Percentiles rank a stretch among this genome's conserved stretches.
phyloP scores from a whole-genome alignment of 1,284 basidiomycete genomes.

The Apiotrichum montevideense region DNA sequence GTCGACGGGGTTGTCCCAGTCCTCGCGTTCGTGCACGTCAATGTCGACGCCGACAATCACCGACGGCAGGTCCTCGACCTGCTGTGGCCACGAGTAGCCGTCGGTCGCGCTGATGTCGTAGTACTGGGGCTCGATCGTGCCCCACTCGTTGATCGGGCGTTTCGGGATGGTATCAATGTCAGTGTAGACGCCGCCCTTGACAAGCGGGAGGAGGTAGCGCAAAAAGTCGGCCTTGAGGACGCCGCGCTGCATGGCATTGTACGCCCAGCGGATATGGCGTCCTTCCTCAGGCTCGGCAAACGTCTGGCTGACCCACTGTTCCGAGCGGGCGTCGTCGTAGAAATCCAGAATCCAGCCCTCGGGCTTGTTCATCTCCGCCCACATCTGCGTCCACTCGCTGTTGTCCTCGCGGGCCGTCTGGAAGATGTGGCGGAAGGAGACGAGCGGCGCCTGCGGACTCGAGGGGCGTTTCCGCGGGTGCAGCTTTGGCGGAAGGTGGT shows the following conservation, averaged over 20 bases:
- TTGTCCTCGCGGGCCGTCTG: slow-evolving; percentile 34
- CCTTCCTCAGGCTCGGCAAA: slow-evolving; percentile 26
- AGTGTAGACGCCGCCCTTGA: slow-evolving; percentile 47
- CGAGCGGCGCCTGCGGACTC: slow-evolving; percentile 14
- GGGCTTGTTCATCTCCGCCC: slow-evolving; percentile 24
- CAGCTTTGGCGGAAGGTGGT: not conserved
- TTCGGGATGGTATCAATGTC: slow-evolving; percentile 41
- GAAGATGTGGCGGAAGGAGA: slow-evolving; percentile 32
- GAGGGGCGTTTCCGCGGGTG: not conserved
- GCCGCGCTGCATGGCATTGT: slow-evolving; percentile 38
- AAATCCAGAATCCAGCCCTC: slow-evolving; percentile 41
- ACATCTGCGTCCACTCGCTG: slow-evolving; percentile 1
- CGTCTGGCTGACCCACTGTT: slow-evolving; percentile 31
- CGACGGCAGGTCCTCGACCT: slow-evolving; percentile 28
- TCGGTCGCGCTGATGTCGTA: slow-evolving; percentile 29
- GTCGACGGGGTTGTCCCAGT: slow-evolving; percentile 15
- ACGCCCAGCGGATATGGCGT: slow-evolving; percentile 27
- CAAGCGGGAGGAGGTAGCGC: slow-evolving; percentile 44
- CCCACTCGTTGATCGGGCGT: slow-evolving; percentile 40
- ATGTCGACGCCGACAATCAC: slow-evolving; percentile 46
- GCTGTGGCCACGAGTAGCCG: slow-evolving; percentile 22
- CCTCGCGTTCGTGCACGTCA: slow-evolving; percentile 35
- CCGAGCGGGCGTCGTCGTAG: slow-evolving; percentile 35
- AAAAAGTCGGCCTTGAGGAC: slow-evolving; percentile 47
- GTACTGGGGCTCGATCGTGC: slow-evolving; percentile 22